A percentile compares a stretch with the other conserved stretches of the same genome.
Conservation (phyloP, 306 rosid species). For the Chamaecrista fasciculata region DNA sequence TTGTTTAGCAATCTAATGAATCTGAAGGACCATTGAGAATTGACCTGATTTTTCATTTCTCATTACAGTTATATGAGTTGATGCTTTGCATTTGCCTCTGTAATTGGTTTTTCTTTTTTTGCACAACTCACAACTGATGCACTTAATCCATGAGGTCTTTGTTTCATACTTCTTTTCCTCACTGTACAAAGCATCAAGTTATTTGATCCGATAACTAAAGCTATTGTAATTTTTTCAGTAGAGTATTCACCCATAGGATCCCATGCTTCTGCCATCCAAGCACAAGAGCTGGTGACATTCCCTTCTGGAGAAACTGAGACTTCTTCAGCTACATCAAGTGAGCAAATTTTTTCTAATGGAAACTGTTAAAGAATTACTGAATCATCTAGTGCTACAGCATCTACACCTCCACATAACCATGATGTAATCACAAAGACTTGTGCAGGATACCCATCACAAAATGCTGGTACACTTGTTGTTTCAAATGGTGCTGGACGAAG, state of each 20-base stretch:
- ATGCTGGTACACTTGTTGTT: constrained; percentile 35
- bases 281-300: constrained; percentile 43
- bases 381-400: constrained; percentile 39
- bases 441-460: constrained; percentile 35
- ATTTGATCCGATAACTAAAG: constrained; percentile 12
- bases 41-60: constrained; percentile 18
- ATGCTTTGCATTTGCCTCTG: background rate
- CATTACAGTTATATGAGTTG: background rate
- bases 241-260: constrained; percentile 48
- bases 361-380: constrained; percentile 33
- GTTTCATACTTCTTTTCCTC: constrained; percentile 23
- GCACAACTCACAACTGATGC: background rate
- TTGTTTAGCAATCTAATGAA: constrained; percentile 10
- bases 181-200: constrained; percentile 22
- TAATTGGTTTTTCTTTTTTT: constrained; percentile 4
- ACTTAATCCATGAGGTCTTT: constrained; percentile 3
- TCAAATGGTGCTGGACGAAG: constrained; percentile 45
- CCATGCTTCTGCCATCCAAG: constrained; percentile 33
- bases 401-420: constrained; percentile 29
- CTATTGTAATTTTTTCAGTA: constrained; percentile 47
- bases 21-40: constrained; percentile 16
- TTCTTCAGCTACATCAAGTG: constrained; percentile 35
- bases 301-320: constrained; percentile 39
- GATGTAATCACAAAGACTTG: constrained; percentile 38
- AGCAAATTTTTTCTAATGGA: constrained; percentile 37